Conservation (phyloP, 2,329 filamentous ascomycete genomes). For the Apiospora marii region DNA sequence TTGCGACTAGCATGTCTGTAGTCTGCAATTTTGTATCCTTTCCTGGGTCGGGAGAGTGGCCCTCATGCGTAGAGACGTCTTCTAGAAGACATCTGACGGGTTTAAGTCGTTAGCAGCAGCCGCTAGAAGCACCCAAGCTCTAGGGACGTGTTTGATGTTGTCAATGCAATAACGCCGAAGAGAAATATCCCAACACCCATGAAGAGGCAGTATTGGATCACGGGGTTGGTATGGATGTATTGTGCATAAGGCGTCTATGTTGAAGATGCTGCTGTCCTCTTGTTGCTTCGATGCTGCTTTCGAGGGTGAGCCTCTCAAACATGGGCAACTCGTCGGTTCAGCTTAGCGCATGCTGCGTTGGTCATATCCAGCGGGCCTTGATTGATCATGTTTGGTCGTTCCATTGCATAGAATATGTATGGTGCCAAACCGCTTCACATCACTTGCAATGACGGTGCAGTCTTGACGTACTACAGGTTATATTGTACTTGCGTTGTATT, state of each 20-base stretch:
- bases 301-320: background rate
- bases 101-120: background rate
- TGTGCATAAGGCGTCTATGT: background rate
- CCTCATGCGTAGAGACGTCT: conserved; percentile 3
- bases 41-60: conserved; percentile 4
- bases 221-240: background rate
- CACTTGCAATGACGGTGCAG: background rate
- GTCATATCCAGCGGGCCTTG: background rate
- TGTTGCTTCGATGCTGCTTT: background rate
- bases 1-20: conserved; percentile 6
- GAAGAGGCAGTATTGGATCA: background rate
- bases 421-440: background rate
- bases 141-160: background rate
- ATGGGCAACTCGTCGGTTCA: background rate
- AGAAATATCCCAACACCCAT: background rate
- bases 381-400: conserved; percentile 18
- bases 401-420: background rate
- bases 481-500: background rate
- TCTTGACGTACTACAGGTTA: background rate
- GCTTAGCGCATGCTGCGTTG: background rate
- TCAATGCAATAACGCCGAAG: background rate
- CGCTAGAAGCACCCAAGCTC: conserved; percentile 5
- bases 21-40: background rate
- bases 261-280: background rate
- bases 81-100: conserved; percentile 12